phyloP scores from a whole-genome alignment of 352 stramenopile genomes.

The Peronosclerospora sorghi region DNA sequence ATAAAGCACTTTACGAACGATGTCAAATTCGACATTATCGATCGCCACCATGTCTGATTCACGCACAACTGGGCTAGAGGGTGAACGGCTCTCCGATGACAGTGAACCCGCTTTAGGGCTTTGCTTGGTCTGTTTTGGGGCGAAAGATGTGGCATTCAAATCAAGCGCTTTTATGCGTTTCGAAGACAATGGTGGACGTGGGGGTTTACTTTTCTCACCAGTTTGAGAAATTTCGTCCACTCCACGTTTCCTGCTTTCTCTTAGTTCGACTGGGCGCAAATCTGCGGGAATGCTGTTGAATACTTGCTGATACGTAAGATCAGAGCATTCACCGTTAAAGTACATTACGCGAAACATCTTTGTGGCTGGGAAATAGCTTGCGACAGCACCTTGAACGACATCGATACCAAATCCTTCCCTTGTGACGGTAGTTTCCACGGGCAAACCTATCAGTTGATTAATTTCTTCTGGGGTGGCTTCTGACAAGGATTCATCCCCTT shows the following conservation, averaged over 20 bases:
- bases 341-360: slow-evolving; percentile 69
- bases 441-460: slow-evolving; percentile 35
- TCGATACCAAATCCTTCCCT: slow-evolving; percentile 22
- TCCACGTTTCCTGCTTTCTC: slow-evolving; percentile 39
- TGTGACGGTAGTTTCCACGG: slow-evolving; percentile 26
- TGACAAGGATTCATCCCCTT: slow-evolving; percentile 3
- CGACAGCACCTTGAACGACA: slow-evolving; percentile 38
- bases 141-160: slow-evolving; percentile 7
- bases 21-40: slow-evolving; percentile 29
- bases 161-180: slow-evolving; percentile 25
- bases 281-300: slow-evolving; percentile 42
- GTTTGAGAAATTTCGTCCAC: slow-evolving; percentile 5
- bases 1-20: slow-evolving; percentile 47
- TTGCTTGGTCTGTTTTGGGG: slow-evolving; percentile 9
- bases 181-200: slow-evolving; percentile 15
- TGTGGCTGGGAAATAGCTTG: slow-evolving; percentile 63
- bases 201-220: slow-evolving; percentile 2
- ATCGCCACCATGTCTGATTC: slow-evolving; percentile 15
- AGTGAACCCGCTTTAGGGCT: slow-evolving; percentile 3
- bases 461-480: slow-evolving; percentile 24
- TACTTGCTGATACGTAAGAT: slow-evolving; percentile 53
- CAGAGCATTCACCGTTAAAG: slow-evolving; percentile 34
- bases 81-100: slow-evolving; percentile 4
- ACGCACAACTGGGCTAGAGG: slow-evolving; percentile 6
- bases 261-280: slow-evolving; percentile 13